These are phyloP conservation scores for Metschnikowia hibisci DNA, from an alignment of 805 yeast genomes.

Conservation along the genomic window DNA sequence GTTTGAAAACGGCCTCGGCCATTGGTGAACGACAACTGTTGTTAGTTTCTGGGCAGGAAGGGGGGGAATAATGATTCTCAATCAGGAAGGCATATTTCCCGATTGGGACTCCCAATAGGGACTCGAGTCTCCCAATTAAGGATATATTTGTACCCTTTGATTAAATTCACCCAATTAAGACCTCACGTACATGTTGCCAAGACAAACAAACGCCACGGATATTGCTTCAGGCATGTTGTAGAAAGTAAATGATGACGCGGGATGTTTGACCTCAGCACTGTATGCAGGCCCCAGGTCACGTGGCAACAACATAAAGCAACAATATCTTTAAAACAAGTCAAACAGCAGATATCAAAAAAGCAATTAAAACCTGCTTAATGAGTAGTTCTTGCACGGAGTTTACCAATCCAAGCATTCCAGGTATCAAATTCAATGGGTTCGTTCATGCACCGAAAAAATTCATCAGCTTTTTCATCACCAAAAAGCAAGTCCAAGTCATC, in stretches of 20 bases:
- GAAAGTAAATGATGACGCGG: background rate
- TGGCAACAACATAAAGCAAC: too few relatives aligned
- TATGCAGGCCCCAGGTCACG: background rate
- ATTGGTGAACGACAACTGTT: conserved; percentile 87
- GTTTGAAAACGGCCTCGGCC: conserved; percentile 91
- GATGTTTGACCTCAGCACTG: background rate
- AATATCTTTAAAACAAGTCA: too few relatives aligned
- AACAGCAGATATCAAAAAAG: too few relatives aligned
- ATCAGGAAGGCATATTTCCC: background rate
- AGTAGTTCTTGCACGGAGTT: background rate
- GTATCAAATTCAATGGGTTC: conserved; percentile 35
- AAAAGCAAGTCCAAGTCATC: conserved; percentile 33
- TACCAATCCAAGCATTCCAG: conserved; percentile 21
- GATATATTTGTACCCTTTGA: too few relatives aligned
- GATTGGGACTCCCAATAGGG: too few relatives aligned
- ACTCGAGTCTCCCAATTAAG: too few relatives aligned
- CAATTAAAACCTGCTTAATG: too few relatives aligned
- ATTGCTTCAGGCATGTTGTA: conserved; percentile 23
- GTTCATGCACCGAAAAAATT: conserved; percentile 18
- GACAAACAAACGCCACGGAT: conserved; percentile 83
- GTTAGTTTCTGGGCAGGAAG: conserved; percentile 23
- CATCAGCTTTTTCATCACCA: conserved; percentile 32
- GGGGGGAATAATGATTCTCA: too few relatives aligned
- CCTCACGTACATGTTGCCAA: conserved; percentile 76
- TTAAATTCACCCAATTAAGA: too few relatives aligned